Percentiles rank a stretch among this genome's conserved stretches.
phyloP scores from a whole-genome alignment of 495 filamentous ascomycete species.

The Echria macrotheca region DNA sequence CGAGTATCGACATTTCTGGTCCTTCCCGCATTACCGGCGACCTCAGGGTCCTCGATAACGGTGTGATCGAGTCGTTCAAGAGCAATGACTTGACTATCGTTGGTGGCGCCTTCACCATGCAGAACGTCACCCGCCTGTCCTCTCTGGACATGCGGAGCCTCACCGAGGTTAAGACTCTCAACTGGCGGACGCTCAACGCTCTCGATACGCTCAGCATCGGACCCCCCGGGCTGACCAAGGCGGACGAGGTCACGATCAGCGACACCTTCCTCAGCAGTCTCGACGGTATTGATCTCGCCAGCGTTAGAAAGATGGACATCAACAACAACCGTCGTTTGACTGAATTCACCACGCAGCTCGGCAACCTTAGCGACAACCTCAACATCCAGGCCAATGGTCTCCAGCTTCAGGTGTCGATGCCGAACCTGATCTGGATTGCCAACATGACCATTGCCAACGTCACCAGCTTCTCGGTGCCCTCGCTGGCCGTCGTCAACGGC shows the following conservation, averaged over 20 bases:
- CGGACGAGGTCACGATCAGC: conserved; percentile 61
- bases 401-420: conserved; percentile 56
- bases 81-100: conserved; percentile 44
- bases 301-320: conserved; percentile 59
- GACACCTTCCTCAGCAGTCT: conserved; percentile 76
- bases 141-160: conserved; percentile 59
- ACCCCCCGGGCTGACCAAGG: conserved; percentile 54
- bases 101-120: conserved; percentile 60
- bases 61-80: conserved; percentile 40
- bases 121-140: conserved; percentile 59
- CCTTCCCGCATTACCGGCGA: conserved; percentile 62
- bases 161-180: conserved; percentile 55
- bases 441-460: conserved; percentile 90
- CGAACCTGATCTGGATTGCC: conserved; percentile 67
- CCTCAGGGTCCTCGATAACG: conserved; percentile 55
- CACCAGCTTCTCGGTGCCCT: conserved; percentile 65
- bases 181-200: conserved; percentile 66
- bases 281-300: conserved; percentile 68
- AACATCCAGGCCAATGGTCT: conserved; percentile 62
- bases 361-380: conserved; percentile 58
- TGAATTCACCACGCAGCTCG: conserved; percentile 64
- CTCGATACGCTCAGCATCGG: conserved; percentile 65
- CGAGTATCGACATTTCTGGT: conserved; percentile 49
- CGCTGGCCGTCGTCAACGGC: conserved; percentile 68
- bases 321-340: conserved; percentile 74